phyloP scores from a whole-genome alignment of 129 eudicot species.

The sunflower (Helianthus annuus) region HanXRQr2.0-SUNRISE NC_035437.2:88789906-88790405 shows the following conservation, averaged over 20 bases:
- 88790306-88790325: constrained; percentile 89
- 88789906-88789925: constrained; percentile 51
- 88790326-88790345: constrained; percentile 99
- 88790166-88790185: constrained; percentile 98
- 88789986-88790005: constrained; percentile 63
- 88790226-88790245: constrained; percentile 84
- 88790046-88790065: constrained; percentile 96
- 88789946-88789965: constrained; percentile 75
- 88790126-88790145: constrained; percentile 93
- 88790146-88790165: constrained; percentile 95
- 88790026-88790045: constrained; percentile 87
- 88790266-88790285: constrained; percentile 89
- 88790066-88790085: constrained; percentile 86
- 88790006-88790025: constrained; percentile 80
- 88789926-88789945: constrained; percentile 63
- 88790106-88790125: constrained; percentile 90
- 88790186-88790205: constrained; percentile 94
- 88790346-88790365: constrained; percentile 83
- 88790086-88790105: constrained; percentile 99
- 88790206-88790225: constrained; percentile 95
- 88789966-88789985: constrained; percentile 46
- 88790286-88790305: constrained; percentile 76
- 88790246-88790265: constrained; percentile 97
- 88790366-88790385: constrained; percentile 91
- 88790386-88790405: constrained; percentile 5